Evolutionary conservation across 2,329 filamentous ascomycete species (phyloP).

Genomic region (Microdochium paspali): DNA sequence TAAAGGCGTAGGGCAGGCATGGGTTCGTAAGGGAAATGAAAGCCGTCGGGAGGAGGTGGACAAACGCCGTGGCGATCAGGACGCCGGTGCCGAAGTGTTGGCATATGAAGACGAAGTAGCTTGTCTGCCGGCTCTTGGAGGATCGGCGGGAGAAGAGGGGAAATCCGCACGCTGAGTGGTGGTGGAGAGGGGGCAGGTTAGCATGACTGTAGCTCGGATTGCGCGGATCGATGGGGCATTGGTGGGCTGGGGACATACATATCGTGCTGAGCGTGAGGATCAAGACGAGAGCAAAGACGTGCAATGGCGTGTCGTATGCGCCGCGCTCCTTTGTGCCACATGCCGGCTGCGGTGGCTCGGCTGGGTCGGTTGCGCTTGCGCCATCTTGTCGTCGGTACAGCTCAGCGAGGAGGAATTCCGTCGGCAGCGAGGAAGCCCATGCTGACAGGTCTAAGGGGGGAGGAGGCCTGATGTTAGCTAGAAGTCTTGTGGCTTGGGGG

Average conservation of each 20-base stretch:
- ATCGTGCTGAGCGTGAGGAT: constrained; percentile 53
- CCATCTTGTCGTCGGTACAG: constrained; percentile 34
- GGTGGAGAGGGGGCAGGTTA: constrained; percentile 5
- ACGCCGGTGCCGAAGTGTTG: constrained; percentile 77
- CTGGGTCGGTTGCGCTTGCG: constrained; percentile 14
- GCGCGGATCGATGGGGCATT: background rate
- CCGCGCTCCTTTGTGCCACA: constrained; percentile 44
- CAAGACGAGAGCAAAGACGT: constrained; percentile 58
- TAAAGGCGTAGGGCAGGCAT: constrained; percentile 72
- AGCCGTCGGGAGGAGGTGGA: constrained; percentile 63
- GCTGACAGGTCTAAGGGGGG: background rate
- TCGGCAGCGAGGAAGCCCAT: constrained; percentile 40
- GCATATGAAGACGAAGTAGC: constrained; percentile 53
- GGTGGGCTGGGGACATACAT: constrained; percentile 25
- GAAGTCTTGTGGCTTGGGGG: background rate
- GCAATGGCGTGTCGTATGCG: constrained; percentile 55
- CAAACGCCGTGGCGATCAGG: constrained; percentile 77
- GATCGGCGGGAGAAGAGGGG: constrained; percentile 54
- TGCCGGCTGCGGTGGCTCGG: constrained; percentile 24
- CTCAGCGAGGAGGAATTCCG: constrained; percentile 41
- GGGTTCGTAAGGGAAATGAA: constrained; percentile 59
- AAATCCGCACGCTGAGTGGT: constrained; percentile 54
- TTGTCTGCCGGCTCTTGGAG: constrained; percentile 47
- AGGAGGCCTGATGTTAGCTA: background rate
- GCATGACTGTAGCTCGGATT: constrained; percentile 5